These are phyloP conservation scores for Acanthochlamys bracteata DNA, from an alignment of 106 monocot species.

Conservation along the genomic window DNA sequence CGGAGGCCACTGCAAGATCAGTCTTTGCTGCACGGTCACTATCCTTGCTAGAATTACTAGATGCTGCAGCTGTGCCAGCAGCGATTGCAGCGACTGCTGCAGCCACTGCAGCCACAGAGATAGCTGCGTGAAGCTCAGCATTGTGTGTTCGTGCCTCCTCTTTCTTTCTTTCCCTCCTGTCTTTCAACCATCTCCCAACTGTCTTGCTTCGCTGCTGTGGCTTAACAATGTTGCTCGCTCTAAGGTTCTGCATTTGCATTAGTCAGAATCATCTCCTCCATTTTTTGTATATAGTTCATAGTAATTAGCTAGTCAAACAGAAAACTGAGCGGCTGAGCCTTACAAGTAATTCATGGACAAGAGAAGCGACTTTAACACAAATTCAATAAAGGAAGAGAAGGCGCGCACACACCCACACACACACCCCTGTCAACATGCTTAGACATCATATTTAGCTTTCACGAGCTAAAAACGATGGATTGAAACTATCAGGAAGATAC, in stretches of 20 bases:
- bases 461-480: no score
- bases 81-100: slow-evolving; percentile 30
- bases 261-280: no score
- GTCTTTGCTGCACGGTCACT: slow-evolving; percentile 5
- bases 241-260: not conserved
- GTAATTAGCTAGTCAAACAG: no score
- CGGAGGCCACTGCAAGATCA: slow-evolving; percentile 11
- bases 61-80: slow-evolving; percentile 6
- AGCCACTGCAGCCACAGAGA: slow-evolving; percentile 81
- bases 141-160: slow-evolving; percentile 87
- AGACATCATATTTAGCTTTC: no score
- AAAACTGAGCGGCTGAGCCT: no score
- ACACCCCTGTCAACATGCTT: no score
- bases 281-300: no score
- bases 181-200: slow-evolving; percentile 88
- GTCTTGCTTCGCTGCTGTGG: slow-evolving; percentile 34
- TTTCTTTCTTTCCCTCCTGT: slow-evolving; percentile 78
- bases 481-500: no score
- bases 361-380: no score
- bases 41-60: not conserved
- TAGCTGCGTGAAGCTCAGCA: slow-evolving; percentile 79
- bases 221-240: slow-evolving; percentile 16
- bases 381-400: no score
- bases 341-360: no score
- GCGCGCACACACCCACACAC: no score